phyloP scores from a whole-genome alignment of 441 rosid species.

The Omphalea diandra region DNA sequence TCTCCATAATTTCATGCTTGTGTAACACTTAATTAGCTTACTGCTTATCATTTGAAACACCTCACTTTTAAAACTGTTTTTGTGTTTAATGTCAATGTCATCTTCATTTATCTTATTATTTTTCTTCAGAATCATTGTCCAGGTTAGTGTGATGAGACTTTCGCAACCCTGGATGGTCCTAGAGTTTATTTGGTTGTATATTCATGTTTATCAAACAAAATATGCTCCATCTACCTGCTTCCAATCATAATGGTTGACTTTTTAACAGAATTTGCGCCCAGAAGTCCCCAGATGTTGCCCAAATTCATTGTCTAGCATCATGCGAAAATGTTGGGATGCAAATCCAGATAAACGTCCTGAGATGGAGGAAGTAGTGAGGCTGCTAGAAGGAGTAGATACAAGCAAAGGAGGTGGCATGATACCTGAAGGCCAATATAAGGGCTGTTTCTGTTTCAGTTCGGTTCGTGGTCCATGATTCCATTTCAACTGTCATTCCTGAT shows the following conservation, averaged over 20 bases:
- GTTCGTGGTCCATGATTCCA: conserved; percentile 65
- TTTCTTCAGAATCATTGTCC: not conserved
- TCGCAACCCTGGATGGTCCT: not conserved
- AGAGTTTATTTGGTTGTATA: not conserved
- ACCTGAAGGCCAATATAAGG: conserved; percentile 56
- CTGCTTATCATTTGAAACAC: not conserved
- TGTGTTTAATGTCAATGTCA: not conserved
- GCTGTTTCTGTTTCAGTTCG: conserved; percentile 70
- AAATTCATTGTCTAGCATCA: conserved; percentile 48
- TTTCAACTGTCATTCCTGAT: not conserved
- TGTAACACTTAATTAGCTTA: not conserved
- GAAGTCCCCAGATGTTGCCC: conserved; percentile 92
- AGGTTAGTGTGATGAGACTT: too few species aligned
- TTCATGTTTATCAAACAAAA: not conserved
- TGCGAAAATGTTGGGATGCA: conserved; percentile 80
- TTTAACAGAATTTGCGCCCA: conserved; percentile 64
- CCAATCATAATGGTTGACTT: not conserved
- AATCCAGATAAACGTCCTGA: conserved; percentile 78
- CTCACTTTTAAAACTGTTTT: not conserved
- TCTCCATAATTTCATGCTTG: conserved; percentile 8
- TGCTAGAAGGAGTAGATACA: conserved; percentile 77
- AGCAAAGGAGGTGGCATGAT: conserved; percentile 94
- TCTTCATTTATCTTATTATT: too few species aligned
- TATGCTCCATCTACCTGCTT: not conserved
- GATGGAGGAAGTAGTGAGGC: conserved; percentile 72